Evolutionary conservation across 2,329 filamentous ascomycete genomes (phyloP), one percentile per base, ranked within the genome.

Genomic region (Verticillium isaacii): DNA sequence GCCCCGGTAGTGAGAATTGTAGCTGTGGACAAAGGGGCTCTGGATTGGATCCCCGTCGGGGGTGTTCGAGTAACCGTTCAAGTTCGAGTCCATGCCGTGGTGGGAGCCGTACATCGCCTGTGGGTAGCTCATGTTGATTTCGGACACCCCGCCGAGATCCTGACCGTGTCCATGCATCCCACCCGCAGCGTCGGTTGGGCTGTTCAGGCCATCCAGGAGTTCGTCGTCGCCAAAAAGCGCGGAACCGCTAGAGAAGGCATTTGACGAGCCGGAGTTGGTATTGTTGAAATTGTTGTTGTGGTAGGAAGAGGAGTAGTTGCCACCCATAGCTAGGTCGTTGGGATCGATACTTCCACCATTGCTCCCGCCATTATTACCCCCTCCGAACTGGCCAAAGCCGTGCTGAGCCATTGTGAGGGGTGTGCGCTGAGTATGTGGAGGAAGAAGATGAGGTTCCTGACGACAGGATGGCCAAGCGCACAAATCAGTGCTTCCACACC

Each of bases 11-110:
- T 93, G 90, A 39, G 83, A 82, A 75, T 88, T 89, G 79, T 93
- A 95, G 71, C 85, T 88, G 68, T 90, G 86, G 52, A 91, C 85
- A 70, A 93, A 97, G 0, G 94, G 94, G 69, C 93, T 97, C 71
- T 96, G 91, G 64, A 97, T 94, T 6, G 94, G 93, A 60, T 92
- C 90, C 59, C 92, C 92, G 64, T 98, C 94, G 3, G 94, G 93
- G 2, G 93, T 97, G 73, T 91, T 92, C 23, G 94, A 97, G 75
- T 90, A 98, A 64, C 92, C 87, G 70, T 90, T 89, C 71, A 92
- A 87, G 62, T 90, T 88, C 57, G 84, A 79, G 66, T 91, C 88
- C 68, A 89, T 84, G 58, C 78, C 81, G 62, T 89, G 87, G 62
- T 89, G 82, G 4, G 77, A 72, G 60, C 75, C 69, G 68, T 85